phyloP scores from a whole-genome alignment of 2,329 filamentous ascomycete genomes.

The Leptographium galeiforme region DNA sequence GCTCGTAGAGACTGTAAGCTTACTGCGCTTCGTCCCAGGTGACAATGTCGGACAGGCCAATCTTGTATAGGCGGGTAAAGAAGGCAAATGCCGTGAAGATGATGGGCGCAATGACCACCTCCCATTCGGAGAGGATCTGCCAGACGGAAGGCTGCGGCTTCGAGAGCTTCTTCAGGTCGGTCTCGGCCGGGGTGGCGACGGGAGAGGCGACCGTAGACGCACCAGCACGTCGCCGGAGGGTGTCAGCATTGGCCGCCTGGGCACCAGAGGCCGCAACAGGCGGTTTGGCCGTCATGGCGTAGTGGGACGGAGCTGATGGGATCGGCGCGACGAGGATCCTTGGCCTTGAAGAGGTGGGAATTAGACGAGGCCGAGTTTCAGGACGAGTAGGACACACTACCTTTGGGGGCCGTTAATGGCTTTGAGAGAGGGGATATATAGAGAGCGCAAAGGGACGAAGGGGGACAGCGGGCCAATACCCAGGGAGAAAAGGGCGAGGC shows the following conservation, averaged over 20 bases:
- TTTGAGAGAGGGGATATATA: background rate
- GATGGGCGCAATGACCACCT: conserved; percentile 47
- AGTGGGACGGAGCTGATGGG: background rate
- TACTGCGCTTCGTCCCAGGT: conserved; percentile 57
- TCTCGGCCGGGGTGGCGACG: conserved; percentile 29
- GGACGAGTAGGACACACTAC: background rate
- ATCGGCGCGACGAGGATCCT: background rate
- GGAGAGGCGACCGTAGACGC: conserved; percentile 24
- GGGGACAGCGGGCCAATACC: background rate
- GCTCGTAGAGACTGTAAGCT: conserved; percentile 16
- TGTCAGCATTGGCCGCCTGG: conserved; percentile 43
- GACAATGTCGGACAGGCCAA: conserved; percentile 52
- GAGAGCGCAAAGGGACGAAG: background rate
- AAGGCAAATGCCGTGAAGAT: conserved; percentile 48
- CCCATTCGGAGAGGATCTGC: conserved; percentile 49
- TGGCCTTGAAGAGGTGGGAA: background rate
- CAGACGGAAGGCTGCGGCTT: conserved; percentile 47
- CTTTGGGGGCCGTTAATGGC: too few relatives aligned
- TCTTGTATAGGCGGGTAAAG: conserved; percentile 57
- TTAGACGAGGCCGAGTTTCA: background rate
- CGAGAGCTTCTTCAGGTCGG: conserved; percentile 43
- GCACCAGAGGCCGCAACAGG: conserved; percentile 46
- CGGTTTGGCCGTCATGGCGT: conserved; percentile 39
- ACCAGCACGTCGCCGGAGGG: conserved; percentile 41
- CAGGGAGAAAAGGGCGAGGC: background rate